Conservation (phyloP, 1,139 yeast species). For the Scheffersomyces quercinus region DNA sequence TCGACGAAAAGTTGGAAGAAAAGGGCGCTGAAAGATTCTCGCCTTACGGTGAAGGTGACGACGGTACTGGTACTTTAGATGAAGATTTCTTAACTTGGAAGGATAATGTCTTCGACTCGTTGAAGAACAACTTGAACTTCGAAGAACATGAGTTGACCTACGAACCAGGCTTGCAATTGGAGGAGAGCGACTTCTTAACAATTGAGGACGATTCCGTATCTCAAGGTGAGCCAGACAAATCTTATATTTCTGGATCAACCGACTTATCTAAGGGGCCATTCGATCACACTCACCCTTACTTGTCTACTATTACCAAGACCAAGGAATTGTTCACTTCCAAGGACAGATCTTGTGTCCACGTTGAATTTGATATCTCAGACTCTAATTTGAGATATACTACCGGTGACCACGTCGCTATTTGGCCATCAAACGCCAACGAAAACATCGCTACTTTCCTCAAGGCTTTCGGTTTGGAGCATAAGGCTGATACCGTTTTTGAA, state of each 20-base stretch:
- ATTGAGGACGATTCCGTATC: conserved; percentile 52
- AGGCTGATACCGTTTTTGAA: conserved; percentile 57
- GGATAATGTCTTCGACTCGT: conserved; percentile 66
- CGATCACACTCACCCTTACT: conserved; percentile 78
- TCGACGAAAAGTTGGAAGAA: conserved; percentile 47
- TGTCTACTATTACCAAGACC: conserved; percentile 65
- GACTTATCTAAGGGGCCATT: conserved; percentile 72
- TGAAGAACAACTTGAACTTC: conserved; percentile 64
- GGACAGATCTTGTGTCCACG: conserved; percentile 82
- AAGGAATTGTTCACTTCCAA: conserved; percentile 69
- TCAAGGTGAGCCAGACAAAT: conserved; percentile 80
- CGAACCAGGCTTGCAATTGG: conserved; percentile 67
- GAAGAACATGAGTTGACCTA: conserved; percentile 77
- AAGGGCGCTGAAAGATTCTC: conserved; percentile 78
- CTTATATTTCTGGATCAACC: conserved; percentile 49
- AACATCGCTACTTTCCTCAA: conserved; percentile 64
- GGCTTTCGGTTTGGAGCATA: conserved; percentile 61
- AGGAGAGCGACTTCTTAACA: conserved; percentile 28
- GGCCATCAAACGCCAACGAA: conserved; percentile 89
- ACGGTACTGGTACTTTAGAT: conserved; percentile 91
- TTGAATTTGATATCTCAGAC: conserved; percentile 78
- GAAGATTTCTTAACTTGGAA: conserved; percentile 96
- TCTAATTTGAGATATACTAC: conserved; percentile 84
- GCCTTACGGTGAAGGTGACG: conserved; percentile 86
- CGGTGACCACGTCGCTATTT: conserved; percentile 93